Percentiles rank a stretch among this genome's conserved stretches.
phyloP scores from a whole-genome alignment of 2,329 filamentous ascomycete genomes.

The Calonectria crousiana region DNA sequence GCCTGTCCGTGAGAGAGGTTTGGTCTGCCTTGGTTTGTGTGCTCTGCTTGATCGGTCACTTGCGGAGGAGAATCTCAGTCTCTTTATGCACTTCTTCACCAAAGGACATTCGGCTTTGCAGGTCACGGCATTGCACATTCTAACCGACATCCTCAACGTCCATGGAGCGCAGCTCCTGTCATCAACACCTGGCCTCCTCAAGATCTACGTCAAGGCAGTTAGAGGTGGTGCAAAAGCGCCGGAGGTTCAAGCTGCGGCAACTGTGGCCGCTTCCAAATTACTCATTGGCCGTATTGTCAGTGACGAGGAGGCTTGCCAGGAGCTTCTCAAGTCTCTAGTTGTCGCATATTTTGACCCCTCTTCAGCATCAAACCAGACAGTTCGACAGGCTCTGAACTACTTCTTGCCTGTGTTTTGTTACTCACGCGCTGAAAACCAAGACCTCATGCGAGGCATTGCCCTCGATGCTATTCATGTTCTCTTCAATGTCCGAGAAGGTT shows the following conservation, averaged over 20 bases:
- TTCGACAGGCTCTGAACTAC: slow-evolving; percentile 90
- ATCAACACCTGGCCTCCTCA: slow-evolving; percentile 77
- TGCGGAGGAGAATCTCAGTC: slow-evolving; percentile 88
- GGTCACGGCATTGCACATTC: slow-evolving; percentile 89
- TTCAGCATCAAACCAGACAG: slow-evolving; percentile 81
- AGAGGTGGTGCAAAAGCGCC: slow-evolving; percentile 77
- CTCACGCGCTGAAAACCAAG: slow-evolving; percentile 83
- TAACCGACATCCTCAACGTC: slow-evolving; percentile 92
- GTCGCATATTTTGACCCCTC: slow-evolving; percentile 91
- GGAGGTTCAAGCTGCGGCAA: slow-evolving; percentile 84
- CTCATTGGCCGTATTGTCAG: slow-evolving; percentile 84
- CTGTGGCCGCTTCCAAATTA: slow-evolving; percentile 86
- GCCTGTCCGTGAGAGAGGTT: slow-evolving; percentile 89
- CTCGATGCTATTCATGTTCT: slow-evolving; percentile 82
- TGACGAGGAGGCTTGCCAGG: slow-evolving; percentile 73
- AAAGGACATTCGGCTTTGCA: slow-evolving; percentile 93
- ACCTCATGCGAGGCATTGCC: slow-evolving; percentile 81
- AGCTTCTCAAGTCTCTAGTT: slow-evolving; percentile 87
- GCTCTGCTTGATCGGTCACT: slow-evolving; percentile 92
- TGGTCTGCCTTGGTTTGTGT: slow-evolving; percentile 91
- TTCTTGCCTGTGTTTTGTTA: slow-evolving; percentile 97
- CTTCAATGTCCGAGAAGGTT: slow-evolving; percentile 76
- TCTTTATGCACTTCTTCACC: slow-evolving; percentile 96
- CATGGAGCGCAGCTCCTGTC: slow-evolving; percentile 84
- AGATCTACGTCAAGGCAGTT: slow-evolving; percentile 87